Evolutionary conservation across 306 rosid genomes (phyloP).

Genomic region (Pachyrhizus erosus): DNA sequence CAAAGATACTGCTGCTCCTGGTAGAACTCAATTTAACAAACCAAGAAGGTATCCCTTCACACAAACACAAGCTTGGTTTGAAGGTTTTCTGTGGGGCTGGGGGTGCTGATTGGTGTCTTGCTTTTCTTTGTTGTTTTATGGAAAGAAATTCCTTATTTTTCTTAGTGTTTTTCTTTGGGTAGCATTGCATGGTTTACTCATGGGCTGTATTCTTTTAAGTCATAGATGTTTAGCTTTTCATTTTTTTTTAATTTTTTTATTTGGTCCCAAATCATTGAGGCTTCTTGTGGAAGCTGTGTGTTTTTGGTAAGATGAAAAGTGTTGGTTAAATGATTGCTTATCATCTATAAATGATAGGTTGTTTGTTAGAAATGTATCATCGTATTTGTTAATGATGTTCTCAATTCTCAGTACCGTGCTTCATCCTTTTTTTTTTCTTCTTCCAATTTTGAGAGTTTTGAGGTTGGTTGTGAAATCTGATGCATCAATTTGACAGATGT

Average conservation of each 20-base stretch:
- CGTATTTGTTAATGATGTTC: slow-evolving; percentile 29
- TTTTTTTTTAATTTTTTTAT: slow-evolving; percentile 4
- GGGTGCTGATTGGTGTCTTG: slow-evolving; percentile 8
- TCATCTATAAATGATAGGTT: slow-evolving; percentile 34
- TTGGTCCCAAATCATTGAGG: slow-evolving; percentile 37
- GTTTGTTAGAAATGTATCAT: slow-evolving; percentile 3
- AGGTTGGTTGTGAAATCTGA: slow-evolving; percentile 24
- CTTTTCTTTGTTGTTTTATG: neutral
- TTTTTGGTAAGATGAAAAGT: slow-evolving; percentile 19
- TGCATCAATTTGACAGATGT: slow-evolving; percentile 32
- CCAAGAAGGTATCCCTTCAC: slow-evolving; percentile 48
- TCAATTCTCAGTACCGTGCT: slow-evolving; percentile 11
- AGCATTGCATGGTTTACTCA: slow-evolving; percentile 3
- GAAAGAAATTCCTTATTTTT: neutral
- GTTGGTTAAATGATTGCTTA: slow-evolving; percentile 44
- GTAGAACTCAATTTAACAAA: slow-evolving; percentile 65
- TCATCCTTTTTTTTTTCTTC: neutral
- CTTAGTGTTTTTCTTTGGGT: neutral
- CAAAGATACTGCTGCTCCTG: slow-evolving; percentile 55
- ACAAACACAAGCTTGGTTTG: neutral
- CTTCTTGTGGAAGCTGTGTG: slow-evolving; percentile 52
- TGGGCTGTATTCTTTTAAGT: neutral
- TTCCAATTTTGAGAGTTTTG: slow-evolving; percentile 7
- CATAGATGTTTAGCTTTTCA: neutral
- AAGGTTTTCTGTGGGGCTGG: neutral